Base-by-base conservation (phyloP, 202 grass and related monocot genomes). In the Sporobolus alterniflorus region DNA sequence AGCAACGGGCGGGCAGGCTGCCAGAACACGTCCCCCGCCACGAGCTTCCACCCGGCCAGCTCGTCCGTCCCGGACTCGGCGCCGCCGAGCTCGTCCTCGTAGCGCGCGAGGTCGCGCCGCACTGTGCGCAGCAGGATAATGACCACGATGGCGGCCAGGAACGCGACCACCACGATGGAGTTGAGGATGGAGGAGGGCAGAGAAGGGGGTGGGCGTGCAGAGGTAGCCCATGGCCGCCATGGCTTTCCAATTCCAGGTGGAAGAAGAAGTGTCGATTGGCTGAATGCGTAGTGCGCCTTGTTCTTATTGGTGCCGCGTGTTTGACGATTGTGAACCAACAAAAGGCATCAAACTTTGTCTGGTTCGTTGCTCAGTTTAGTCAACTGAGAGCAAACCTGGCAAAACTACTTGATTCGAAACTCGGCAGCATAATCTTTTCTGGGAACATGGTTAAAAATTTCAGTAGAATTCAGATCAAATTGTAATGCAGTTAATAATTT, bases 81-180 rank as follows among this genome's bases (percentile, higher is more conserved):
- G 63, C 63, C 79, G 1, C 50, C 80, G 3, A 84, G n/a, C 75
- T 83, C n/a, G n/a, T n/a, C 75, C 64, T 87, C 84, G 54, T 91
- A 84, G 46, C 25, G 89, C 10, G 80, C 80, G 0, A 91, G 80
- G 75, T 91, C 89, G n/a, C 80, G 80, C 4, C 89, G 84, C 64
- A 91, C 84, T 4, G 84, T 91, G 64, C 76, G 69, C 2, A 91
- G 76, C 18, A 91, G 56, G 73, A 91, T 91, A 42, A 84, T 71
- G 18, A 91, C 70, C 64, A 87, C 64, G 48, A 87, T 87, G 10
- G 69, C 80, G 5, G 89, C 84, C 12, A 91, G 89, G 64, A 84
- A 80, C 2, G 89, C 71, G 8, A 91, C 69, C 43, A 91, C 75
- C 10, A 87, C 64, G 34, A 91, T 75, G 52, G 89, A 91, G 46